Base-by-base conservation (phyloP, 768 basidiomycete species). In the Naganishia randhawae region DNA sequence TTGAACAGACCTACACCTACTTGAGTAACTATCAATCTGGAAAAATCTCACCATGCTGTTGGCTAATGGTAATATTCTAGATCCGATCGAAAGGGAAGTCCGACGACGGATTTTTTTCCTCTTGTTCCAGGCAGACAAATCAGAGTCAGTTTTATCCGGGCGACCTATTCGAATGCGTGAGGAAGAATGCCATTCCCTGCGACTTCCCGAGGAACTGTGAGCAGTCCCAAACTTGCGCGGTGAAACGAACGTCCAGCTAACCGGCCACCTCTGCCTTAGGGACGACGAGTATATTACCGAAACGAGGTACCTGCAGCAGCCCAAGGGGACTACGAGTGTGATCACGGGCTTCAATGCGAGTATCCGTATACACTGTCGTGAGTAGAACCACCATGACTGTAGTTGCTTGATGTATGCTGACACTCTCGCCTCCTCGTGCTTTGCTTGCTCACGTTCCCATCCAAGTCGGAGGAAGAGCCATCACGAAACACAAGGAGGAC, bases 41-140 rank as follows among this genome's bases (percentile, higher is more conserved):
- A 5, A 39, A 39, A 39, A 3, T 48, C 1, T 48, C n/a, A 22
- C 2, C 35, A 7, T 14, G 19, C 10, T 61, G 5, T 33, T 27
- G 22, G 27, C 45, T 51, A 8, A 57, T 27, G 33, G 88, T 86
- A 2, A 89, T 92, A 75, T 88, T 91, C 52, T 85, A 89, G 55
- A 88, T 88, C 22, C 91, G 39, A 88, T 94, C 70, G 91, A 94
- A 82, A 88, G 87, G 70, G 90, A 93, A 79, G 85, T 93, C 17
- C 83, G 91, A n/a, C 85, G 92, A 64, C 83, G 92, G 66, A 85
- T 86, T 33, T 95, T 94, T 81, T 94, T 91, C 90, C 82, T 95
- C 14, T 84, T 92, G 41, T 93, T 92, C 75, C 90, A 89, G 77
- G 92, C 90, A 71, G 92, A 94, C 78, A 92, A 92, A 80, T 91